Percentiles rank a stretch among this genome's conserved stretches.
phyloP scores from a whole-genome alignment of 768 basidiomycete genomes.

The Tricholoma matsutake region DNA sequence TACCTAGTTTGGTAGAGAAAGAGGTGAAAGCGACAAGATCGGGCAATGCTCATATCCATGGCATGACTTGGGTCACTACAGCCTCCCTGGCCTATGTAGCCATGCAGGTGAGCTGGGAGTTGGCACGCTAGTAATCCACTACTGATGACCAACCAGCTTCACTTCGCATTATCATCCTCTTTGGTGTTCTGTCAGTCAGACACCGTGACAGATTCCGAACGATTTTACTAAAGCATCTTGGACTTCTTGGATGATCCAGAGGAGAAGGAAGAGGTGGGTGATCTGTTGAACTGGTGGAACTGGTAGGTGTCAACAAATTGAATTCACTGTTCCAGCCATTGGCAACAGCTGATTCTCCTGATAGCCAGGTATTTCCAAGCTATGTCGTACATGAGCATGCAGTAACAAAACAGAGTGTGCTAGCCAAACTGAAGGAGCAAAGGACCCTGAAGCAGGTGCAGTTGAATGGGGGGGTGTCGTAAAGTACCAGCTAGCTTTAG shows the following conservation, averaged over 20 bases:
- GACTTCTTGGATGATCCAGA: background rate
- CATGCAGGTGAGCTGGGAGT: constrained; percentile 1
- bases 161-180: background rate
- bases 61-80: constrained; percentile 9
- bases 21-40: background rate
- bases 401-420: background rate
- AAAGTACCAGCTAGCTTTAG: background rate
- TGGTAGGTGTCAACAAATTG: background rate
- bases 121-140: background rate
- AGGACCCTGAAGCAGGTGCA: background rate
- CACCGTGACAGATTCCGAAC: constrained; percentile 1
- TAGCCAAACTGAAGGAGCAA: background rate
- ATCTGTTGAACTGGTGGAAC: constrained; percentile 5
- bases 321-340: background rate
- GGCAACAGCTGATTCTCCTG: background rate
- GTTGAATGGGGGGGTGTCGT: background rate
- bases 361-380: background rate
- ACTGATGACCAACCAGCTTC: background rate
- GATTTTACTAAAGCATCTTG: background rate
- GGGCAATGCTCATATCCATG: constrained; percentile 7
- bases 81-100: constrained; percentile 12
- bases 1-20: background rate
- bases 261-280: background rate
- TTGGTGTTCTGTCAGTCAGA: background rate
- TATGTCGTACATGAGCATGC: background rate